These are phyloP conservation scores for Fraxinus angustifolia DNA, from an alignment of 305 asterid species.

Conservation along the genomic window DNA sequence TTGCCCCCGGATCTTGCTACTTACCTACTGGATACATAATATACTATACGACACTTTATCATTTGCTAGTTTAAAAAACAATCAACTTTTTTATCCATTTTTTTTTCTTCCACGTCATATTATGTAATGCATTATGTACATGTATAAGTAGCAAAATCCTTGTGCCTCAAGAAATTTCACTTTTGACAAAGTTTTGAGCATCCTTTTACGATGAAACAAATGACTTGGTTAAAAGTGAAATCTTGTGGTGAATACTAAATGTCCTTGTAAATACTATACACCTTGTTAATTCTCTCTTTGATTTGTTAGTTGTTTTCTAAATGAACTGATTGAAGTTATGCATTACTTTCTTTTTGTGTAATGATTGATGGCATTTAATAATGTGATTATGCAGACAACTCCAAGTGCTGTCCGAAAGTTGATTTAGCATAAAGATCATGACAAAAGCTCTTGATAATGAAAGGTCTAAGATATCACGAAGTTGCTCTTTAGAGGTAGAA, in stretches of 20 bases:
- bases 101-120: too few species aligned
- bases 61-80: too few species aligned
- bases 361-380: neutral
- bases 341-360: neutral
- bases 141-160: too few species aligned
- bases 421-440: neutral
- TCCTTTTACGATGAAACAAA: neutral
- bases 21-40: too few species aligned
- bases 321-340: neutral
- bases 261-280: neutral
- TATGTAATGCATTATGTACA: too few species aligned
- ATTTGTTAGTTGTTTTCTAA: neutral
- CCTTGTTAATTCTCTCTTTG: neutral
- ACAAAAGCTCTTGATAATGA: slow-evolving; percentile 15
- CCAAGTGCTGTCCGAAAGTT: neutral
- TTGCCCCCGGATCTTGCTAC: neutral
- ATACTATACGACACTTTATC: too few species aligned
- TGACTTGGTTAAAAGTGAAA: neutral
- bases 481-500: slow-evolving; percentile 16
- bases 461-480: neutral
- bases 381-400: neutral
- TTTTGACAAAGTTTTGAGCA: neutral
- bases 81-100: too few species aligned
- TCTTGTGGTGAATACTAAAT: neutral
- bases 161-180: neutral